These are phyloP conservation scores for Diaporthe caulivora DNA, from an alignment of 2,329 filamentous ascomycete genomes.

Conservation along the genomic window DNA sequence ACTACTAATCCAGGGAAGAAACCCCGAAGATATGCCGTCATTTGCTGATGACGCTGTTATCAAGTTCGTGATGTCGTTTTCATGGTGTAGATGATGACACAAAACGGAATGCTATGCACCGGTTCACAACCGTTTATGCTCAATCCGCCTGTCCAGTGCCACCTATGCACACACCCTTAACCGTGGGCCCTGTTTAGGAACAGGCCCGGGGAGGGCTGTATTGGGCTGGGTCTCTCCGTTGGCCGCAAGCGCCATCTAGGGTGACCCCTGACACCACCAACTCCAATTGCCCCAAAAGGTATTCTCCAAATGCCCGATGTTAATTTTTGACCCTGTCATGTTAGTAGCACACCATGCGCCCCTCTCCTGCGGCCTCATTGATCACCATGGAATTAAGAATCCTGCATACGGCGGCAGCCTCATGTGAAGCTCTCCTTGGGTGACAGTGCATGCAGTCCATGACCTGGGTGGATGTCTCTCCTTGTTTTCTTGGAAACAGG, in stretches of 20 bases:
- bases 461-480: too few relatives aligned
- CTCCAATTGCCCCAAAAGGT: neutral
- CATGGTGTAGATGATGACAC: neutral
- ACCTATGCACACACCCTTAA: too few relatives aligned
- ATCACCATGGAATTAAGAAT: neutral
- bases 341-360: neutral
- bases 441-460: too few relatives aligned
- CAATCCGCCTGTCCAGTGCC: too few relatives aligned
- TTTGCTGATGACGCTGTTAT: neutral
- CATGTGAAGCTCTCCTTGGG: too few relatives aligned
- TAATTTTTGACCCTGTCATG: neutral
- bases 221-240: too few relatives aligned
- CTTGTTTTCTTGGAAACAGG: too few relatives aligned
- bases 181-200: neutral
- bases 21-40: too few relatives aligned
- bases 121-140: too few relatives aligned
- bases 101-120: neutral
- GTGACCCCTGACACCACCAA: neutral
- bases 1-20: too few relatives aligned
- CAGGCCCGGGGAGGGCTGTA: neutral
- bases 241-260: too few relatives aligned
- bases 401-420: too few relatives aligned
- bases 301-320: neutral
- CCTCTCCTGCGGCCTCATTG: neutral
- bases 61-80: neutral